Percentiles rank a stretch among this genome's conserved stretches.
phyloP scores from a whole-genome alignment of 495 filamentous ascomycete genomes.

The Letharia lupina region DNA sequence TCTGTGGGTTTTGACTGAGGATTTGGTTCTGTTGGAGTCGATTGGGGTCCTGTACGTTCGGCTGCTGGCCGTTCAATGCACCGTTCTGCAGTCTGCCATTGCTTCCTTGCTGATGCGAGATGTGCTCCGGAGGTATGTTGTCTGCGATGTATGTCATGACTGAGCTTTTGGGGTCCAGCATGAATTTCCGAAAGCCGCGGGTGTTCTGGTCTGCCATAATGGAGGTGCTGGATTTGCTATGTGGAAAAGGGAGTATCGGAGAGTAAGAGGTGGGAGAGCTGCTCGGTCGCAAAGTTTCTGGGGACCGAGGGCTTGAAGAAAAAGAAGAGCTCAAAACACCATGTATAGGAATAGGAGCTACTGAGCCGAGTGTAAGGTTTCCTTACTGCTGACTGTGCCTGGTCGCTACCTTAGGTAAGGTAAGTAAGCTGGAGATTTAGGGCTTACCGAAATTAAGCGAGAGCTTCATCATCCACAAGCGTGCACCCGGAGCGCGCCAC shows the following conservation, averaged over 20 bases:
- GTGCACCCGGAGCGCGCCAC: neutral
- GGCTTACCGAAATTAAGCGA: neutral
- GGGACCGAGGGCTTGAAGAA: neutral
- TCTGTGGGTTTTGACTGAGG: slow-evolving; percentile 1
- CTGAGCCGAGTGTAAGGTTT: neutral
- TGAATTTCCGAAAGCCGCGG: slow-evolving; percentile 11
- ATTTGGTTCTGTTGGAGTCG: neutral
- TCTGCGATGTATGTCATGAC: slow-evolving; percentile 15
- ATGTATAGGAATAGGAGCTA: neutral
- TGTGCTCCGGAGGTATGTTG: slow-evolving; percentile 9
- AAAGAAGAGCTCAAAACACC: neutral
- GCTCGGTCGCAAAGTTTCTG: neutral
- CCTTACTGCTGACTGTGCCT: neutral
- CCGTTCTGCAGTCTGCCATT: neutral
- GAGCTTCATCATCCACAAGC: neutral
- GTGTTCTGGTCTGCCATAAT: slow-evolving; percentile 9
- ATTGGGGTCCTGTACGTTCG: neutral
- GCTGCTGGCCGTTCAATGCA: neutral
- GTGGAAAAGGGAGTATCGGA: neutral
- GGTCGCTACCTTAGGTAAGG: neutral
- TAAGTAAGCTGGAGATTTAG: neutral
- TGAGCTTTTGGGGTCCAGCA: slow-evolving; percentile 9
- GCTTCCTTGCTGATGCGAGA: slow-evolving; percentile 7
- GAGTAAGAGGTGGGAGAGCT: neutral
- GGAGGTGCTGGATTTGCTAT: neutral